Evolutionary conservation across 257 asterid species (phyloP), one percentile per base, ranked within the genome.

Genomic region (Petrea volubilis): DNA sequence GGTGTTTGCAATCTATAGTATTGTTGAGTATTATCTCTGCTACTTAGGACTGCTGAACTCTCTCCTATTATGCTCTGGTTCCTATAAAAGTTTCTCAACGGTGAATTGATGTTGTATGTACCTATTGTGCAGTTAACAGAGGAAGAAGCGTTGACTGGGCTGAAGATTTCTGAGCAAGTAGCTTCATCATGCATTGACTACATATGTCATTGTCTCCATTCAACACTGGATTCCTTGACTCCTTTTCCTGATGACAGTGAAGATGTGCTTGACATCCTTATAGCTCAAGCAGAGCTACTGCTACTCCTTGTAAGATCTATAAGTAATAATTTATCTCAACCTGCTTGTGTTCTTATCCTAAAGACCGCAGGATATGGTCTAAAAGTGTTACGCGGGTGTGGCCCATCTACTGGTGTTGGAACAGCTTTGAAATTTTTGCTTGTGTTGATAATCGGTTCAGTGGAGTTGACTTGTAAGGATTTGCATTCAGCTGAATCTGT

Each of bases 271-370:
- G 80, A 83, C 70, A 77, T 90, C 75, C 96, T 95, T 68, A 83
- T 78, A 1, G 83, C 91, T 84, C 97, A 95, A 83, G 88, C 83
- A 29, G 95, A 87, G 81, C 78, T 92, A 60, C 85, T 95, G 72
- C 82, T 90, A 46, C 85, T 75, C 74, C 90, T 92, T 21, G 70
- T 81, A 71, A 89, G 80, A 77, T 85, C 87, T 29, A 57, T 43
- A 53, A 79, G 72, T 60, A 72, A 71, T 49, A 70, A 68, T 17
- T 41, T 82, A 14, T 68, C 94, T 62, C 80, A 62, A 68, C 70
- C 76, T 61, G 68, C 81, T 29, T 71, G 76, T 74, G 67, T 75
- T 73, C 78, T 77, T 36, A 79, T 95, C 81, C 73, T 92, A 75
- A 92, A 78, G 78, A 85, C 92, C 53, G 80, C 94, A 21, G 87